phyloP scores from a whole-genome alignment of 1,284 basidiomycete genomes.

The Trichosporon asahii region DNA sequence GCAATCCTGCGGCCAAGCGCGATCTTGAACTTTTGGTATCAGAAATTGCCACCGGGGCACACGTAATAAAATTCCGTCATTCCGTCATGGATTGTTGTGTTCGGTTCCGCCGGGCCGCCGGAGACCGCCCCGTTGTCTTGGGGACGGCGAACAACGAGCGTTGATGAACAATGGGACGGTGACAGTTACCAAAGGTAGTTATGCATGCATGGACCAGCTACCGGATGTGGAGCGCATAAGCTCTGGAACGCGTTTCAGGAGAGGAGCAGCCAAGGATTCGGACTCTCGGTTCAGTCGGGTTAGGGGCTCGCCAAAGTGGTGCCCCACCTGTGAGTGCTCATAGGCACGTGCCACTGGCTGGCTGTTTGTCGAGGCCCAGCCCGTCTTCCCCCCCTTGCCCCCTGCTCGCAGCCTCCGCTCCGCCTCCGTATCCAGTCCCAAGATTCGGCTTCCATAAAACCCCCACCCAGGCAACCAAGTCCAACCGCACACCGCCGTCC shows the following conservation, averaged over 20 bases:
- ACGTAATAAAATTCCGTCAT: background rate
- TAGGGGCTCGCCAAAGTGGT: background rate
- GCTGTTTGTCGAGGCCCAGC: background rate
- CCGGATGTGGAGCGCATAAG: background rate
- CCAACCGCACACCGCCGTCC: background rate
- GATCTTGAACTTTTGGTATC: slow-evolving; percentile 10
- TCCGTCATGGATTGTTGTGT: background rate
- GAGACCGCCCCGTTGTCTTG: background rate
- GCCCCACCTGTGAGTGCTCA: background rate
- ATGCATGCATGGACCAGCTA: background rate
- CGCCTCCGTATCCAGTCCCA: background rate
- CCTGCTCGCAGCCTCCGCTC: background rate
- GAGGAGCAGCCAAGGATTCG: background rate
- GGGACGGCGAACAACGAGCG: background rate
- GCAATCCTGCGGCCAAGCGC: slow-evolving; percentile 6
- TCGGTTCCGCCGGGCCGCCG: background rate
- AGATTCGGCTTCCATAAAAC: background rate
- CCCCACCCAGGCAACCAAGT: background rate
- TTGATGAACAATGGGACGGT: background rate
- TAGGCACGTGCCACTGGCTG: slow-evolving; percentile 4
- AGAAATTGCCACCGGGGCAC: background rate
- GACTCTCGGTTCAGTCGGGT: slow-evolving; percentile 1
- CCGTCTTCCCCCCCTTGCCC: background rate
- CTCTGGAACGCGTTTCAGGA: background rate
- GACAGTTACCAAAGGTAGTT: background rate